These are phyloP conservation scores for Alternaria atra DNA, from an alignment of 2,329 filamentous ascomycete species.

Conservation along the genomic window DNA sequence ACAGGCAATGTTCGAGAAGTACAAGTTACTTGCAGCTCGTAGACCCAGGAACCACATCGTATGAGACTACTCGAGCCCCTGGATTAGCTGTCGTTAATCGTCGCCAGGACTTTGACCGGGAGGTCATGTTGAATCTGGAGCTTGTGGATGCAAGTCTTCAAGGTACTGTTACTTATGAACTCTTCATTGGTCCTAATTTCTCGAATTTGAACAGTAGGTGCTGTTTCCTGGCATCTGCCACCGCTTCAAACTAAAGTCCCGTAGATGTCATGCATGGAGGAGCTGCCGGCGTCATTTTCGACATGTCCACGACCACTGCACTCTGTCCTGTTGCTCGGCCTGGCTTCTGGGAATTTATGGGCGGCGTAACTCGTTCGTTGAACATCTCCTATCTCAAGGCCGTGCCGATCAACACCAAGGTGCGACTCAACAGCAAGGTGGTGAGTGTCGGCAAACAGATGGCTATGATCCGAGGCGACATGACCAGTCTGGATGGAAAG, in stretches of 20 bases:
- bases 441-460: constrained; percentile 60
- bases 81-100: constrained; percentile 6
- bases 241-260: constrained; percentile 6
- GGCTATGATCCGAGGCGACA: constrained; percentile 61
- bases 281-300: constrained; percentile 52
- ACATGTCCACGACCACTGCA: constrained; percentile 59
- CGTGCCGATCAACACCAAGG: constrained; percentile 57
- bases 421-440: constrained; percentile 56
- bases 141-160: constrained; percentile 49
- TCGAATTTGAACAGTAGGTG: constrained; percentile 52
- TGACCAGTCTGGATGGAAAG: constrained; percentile 60
- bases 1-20: constrained; percentile 50
- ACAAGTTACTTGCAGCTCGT: constrained; percentile 43
- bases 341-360: constrained; percentile 63
- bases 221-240: not conserved
- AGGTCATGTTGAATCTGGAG: constrained; percentile 50
- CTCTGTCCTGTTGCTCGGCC: constrained; percentile 59
- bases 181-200: constrained; percentile 46
- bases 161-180: constrained; percentile 47
- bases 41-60: constrained; percentile 47
- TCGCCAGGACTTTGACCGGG: constrained; percentile 47
- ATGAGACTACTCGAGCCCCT: not conserved
- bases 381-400: constrained; percentile 63
- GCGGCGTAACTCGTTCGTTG: constrained; percentile 60
- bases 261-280: constrained; percentile 54